Percentiles rank a stretch among this genome's conserved stretches.
phyloP scores from a whole-genome alignment of 768 basidiomycete genomes.

The Dioszegia hungarica region DNA sequence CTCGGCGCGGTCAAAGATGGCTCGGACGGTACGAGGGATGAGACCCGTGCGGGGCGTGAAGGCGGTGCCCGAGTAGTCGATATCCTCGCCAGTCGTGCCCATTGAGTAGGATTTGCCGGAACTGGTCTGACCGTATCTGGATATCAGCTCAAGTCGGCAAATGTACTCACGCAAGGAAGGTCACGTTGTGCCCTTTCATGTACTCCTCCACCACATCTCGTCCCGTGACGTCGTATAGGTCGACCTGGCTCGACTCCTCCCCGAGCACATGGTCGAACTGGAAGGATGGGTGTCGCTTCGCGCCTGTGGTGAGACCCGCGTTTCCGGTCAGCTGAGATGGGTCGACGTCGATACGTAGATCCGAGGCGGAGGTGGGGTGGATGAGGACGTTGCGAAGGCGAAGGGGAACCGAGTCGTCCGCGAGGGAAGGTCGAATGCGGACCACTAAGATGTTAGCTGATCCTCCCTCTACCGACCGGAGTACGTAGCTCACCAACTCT shows the following conservation, averaged over 20 bases:
- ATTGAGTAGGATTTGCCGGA: constrained; percentile 97
- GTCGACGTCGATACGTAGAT: constrained; percentile 74
- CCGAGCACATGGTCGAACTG: constrained; percentile 91
- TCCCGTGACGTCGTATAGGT: constrained; percentile 78
- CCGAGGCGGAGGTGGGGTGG: constrained; percentile 66
- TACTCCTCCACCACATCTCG: constrained; percentile 55
- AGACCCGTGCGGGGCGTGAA: constrained; percentile 65
- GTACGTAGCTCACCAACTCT: constrained; percentile 28
- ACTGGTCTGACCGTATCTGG: constrained; percentile 77
- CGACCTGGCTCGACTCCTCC: constrained; percentile 76
- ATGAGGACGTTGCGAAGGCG: constrained; percentile 90
- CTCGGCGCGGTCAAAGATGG: constrained; percentile 73
- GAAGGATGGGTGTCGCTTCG: constrained; percentile 58
- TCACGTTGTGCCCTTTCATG: constrained; percentile 88
- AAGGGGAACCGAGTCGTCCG: constrained; percentile 80
- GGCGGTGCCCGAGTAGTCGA: constrained; percentile 54
- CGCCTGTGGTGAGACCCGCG: constrained; percentile 6
- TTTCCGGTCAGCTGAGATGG: constrained; percentile 30
- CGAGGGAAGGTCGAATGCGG: constrained; percentile 81
- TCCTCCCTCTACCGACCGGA: not conserved
- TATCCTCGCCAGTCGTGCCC: constrained; percentile 89
- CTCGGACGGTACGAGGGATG: constrained; percentile 85
- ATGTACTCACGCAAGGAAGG: constrained; percentile 77
- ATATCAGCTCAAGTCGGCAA: not conserved
- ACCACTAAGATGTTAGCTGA: constrained; percentile 56